These are phyloP conservation scores for Blepharisma japonicum DNA, from an alignment of 73 alveolate species.

Conservation along the genomic window DNA sequence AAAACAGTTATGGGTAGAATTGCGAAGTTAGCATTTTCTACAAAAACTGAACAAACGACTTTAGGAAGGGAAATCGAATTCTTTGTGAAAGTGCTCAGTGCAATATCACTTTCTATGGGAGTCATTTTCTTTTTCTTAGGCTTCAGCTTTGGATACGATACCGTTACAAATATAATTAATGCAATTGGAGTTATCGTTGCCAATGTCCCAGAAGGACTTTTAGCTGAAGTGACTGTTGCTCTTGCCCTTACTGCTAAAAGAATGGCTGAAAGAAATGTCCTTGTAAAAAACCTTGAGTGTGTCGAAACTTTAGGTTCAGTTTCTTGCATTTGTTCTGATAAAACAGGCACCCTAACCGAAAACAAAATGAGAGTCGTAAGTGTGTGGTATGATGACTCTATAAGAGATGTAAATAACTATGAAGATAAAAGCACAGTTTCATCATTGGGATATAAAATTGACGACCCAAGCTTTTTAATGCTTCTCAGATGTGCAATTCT, in stretches of 20 bases:
- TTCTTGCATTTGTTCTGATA: slow-evolving; percentile 96
- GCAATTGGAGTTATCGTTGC: slow-evolving; percentile 96
- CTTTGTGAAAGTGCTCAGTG: slow-evolving; percentile 86
- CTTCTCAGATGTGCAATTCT: slow-evolving; percentile 44
- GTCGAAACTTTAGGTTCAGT: slow-evolving; percentile 97
- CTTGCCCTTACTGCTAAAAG: slow-evolving; percentile 94
- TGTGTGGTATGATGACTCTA: slow-evolving; percentile 80
- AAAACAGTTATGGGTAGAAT: slow-evolving; percentile 94
- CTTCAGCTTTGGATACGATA: slow-evolving; percentile 69
- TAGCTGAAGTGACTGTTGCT: slow-evolving; percentile 92
- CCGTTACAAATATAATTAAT: slow-evolving; percentile 76
- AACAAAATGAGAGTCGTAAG: slow-evolving; percentile 93
- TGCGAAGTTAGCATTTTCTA: slow-evolving; percentile 89
- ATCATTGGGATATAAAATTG: slow-evolving; percentile 38
- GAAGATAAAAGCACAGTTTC: slow-evolving; percentile 40
- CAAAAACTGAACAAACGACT: slow-evolving; percentile 83
- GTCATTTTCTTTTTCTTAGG: slow-evolving; percentile 78
- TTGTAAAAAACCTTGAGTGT: slow-evolving; percentile 92
- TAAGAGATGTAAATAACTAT: slow-evolving; percentile 72
- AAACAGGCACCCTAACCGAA: slow-evolving; percentile 96
- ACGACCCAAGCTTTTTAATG: slow-evolving; percentile 34
- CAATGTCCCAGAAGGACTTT: slow-evolving; percentile 95
- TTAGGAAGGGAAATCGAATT: slow-evolving; percentile 84
- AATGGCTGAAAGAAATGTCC: slow-evolving; percentile 79
- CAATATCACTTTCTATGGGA: slow-evolving; percentile 85